Evolutionary conservation across 2,329 filamentous ascomycete genomes (phyloP), one percentile per base, ranked within the genome.

Genomic region (Fusarium sarcochroum): DNA sequence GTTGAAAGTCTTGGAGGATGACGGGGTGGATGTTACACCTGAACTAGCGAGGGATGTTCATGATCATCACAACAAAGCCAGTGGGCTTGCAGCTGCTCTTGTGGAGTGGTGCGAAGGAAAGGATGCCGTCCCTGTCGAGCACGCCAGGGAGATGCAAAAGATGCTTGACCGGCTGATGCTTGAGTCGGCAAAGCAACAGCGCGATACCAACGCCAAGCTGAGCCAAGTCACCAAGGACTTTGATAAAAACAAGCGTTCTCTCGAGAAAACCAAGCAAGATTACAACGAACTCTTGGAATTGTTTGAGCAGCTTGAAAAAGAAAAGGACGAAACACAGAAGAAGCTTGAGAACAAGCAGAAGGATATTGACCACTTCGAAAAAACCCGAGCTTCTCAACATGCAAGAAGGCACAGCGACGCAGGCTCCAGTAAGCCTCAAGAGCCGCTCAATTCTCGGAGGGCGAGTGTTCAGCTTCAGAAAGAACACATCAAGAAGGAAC

Each of bases 161-260:
- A 42, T 40, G 23, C 30, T 54, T 9, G 53, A 73, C 30, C 58
- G 66, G 7, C 30, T 73, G 25, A 61, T 57, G 40, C 46, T 67
- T 14, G 52, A 68, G 27, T 49, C 62, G 56, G 20, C 53, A 18
- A 40, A 27, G 15, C 60, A 69, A 32, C 46, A 45, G 30, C 34
- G 25, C 8, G 37, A 54, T 20, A n/a, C 23, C 3, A 46, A 37
- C 10, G 14, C 11, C 8, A 37, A 41, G 21, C 10, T 34, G 6
- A 14, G 25, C 11, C 9, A 59, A 18, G 25, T 56, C 11, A 27
- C 30, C 2, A 32, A 40, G 17, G 21, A 51, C 23, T 55, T 42
- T 47, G 51, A 57, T 9, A 48, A 48, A 27, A 49, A 53, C 34
- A 20, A 34, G 40, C 15, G 3, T 6, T 6, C 10, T 7, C 45